Evolutionary conservation across 1,284 basidiomycete species (phyloP).

Genomic region (Inonotus obliquus): DNA sequence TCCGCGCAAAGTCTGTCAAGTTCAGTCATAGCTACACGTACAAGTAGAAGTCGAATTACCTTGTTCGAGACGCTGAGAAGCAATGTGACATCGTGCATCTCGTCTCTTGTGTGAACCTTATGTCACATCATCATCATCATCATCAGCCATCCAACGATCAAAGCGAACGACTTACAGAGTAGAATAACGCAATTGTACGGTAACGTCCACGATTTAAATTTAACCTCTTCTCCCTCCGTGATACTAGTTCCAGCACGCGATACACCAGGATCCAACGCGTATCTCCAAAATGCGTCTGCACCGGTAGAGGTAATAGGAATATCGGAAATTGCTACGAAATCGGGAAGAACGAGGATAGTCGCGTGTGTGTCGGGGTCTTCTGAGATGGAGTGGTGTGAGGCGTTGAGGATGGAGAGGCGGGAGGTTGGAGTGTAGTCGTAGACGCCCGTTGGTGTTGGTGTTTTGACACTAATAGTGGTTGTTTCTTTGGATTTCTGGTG

Average conservation of each 20-base stretch:
- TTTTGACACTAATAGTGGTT: slow-evolving; percentile 6
- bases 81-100: slow-evolving; percentile 86
- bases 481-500: slow-evolving; percentile 22
- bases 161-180: slow-evolving; percentile 56
- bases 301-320: slow-evolving; percentile 60
- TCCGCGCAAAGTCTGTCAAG: slow-evolving; percentile 54
- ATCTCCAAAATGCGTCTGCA: slow-evolving; percentile 65
- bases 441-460: slow-evolving; percentile 42
- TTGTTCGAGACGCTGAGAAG: slow-evolving; percentile 78
- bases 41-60: too few species aligned
- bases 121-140: background rate
- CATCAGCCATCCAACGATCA: background rate
- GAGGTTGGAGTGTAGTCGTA: slow-evolving; percentile 51
- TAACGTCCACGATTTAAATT: slow-evolving; percentile 58
- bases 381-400: slow-evolving; percentile 67
- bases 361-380: slow-evolving; percentile 51
- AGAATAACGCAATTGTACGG: slow-evolving; percentile 75
- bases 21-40: too few species aligned
- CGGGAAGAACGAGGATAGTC: slow-evolving; percentile 84
- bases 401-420: slow-evolving; percentile 75
- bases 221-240: slow-evolving; percentile 41
- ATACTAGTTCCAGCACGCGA: slow-evolving; percentile 37
- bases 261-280: slow-evolving; percentile 54
- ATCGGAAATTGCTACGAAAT: slow-evolving; percentile 77
- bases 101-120: slow-evolving; percentile 87